phyloP scores from a whole-genome alignment of 2,329 filamentous ascomycete species.

The Neopestalotiopsis sp. region DNA sequence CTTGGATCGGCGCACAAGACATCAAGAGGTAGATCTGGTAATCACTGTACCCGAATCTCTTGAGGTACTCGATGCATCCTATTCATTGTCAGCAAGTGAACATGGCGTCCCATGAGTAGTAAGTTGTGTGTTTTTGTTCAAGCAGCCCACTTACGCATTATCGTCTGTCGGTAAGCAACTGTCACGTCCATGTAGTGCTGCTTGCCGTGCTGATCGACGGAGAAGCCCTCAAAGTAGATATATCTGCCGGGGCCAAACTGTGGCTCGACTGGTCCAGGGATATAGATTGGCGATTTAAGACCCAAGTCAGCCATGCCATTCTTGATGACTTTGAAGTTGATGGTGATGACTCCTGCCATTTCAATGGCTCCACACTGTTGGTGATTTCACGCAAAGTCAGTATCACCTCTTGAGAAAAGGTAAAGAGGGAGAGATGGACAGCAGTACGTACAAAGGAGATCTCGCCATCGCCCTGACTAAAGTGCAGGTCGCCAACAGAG shows the following conservation, averaged over 20 bases:
- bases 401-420: background rate
- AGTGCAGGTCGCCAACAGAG: slow-evolving; percentile 87
- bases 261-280: slow-evolving; percentile 86
- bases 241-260: slow-evolving; percentile 84
- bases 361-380: slow-evolving; percentile 79
- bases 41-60: slow-evolving; percentile 71
- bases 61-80: slow-evolving; percentile 79
- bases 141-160: slow-evolving; percentile 53
- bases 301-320: slow-evolving; percentile 75
- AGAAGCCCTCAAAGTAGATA: slow-evolving; percentile 89
- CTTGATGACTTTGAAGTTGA: slow-evolving; percentile 90
- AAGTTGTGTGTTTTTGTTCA: background rate
- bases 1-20: slow-evolving; percentile 85
- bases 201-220: slow-evolving; percentile 85
- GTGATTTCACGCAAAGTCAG: slow-evolving; percentile 13
- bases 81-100: slow-evolving; percentile 4
- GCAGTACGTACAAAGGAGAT: slow-evolving; percentile 21
- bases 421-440: background rate
- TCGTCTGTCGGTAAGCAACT: slow-evolving; percentile 85
- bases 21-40: slow-evolving; percentile 87
- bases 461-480: slow-evolving; percentile 58
- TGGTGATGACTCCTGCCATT: slow-evolving; percentile 89
- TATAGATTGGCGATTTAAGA: slow-evolving; percentile 84
- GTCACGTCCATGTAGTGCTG: slow-evolving; percentile 90
- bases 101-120: background rate